Evolutionary conservation across 164 flowering plant species (phyloP).

Genomic region (Tetrastigma voinierianum): DNA sequence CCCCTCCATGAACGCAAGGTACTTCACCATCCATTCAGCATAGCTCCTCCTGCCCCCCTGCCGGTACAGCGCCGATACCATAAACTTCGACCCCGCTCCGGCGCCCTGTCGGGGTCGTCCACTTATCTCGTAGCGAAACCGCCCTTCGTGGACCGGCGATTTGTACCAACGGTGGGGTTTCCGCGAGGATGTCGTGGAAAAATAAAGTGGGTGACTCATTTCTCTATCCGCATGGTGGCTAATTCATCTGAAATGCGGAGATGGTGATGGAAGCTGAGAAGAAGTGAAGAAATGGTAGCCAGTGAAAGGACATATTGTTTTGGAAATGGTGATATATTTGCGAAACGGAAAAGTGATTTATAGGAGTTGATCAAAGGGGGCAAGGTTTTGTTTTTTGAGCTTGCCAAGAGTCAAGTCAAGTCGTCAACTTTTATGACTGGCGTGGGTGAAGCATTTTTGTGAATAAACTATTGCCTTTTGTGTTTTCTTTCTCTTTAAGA

Average conservation of each 20-base stretch:
- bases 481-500: too few species aligned
- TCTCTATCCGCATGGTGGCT: constrained; percentile 22
- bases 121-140: constrained; percentile 33
- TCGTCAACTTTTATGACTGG: too few species aligned
- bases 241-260: neutral
- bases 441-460: too few species aligned
- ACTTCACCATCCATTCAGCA: constrained; percentile 41
- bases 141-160: constrained; percentile 18
- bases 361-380: too few species aligned
- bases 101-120: constrained; percentile 42
- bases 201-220: constrained; percentile 49
- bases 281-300: neutral
- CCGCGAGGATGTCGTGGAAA: constrained; percentile 54
- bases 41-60: constrained; percentile 20
- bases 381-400: too few species aligned
- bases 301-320: constrained; percentile 12
- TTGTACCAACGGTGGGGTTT: constrained; percentile 31
- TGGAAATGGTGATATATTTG: too few species aligned
- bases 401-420: too few species aligned
- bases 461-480: too few species aligned
- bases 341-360: too few species aligned
- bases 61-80: constrained; percentile 45
- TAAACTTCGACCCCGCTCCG: constrained; percentile 31
- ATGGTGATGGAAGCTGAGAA: constrained; percentile 2
- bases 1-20: constrained; percentile 37